A percentile compares a stretch with the other conserved stretches of the same genome.
Evolutionary conservation across 1,284 basidiomycete genomes (phyloP).

Genomic region (Tylopilus sp.): DNA sequence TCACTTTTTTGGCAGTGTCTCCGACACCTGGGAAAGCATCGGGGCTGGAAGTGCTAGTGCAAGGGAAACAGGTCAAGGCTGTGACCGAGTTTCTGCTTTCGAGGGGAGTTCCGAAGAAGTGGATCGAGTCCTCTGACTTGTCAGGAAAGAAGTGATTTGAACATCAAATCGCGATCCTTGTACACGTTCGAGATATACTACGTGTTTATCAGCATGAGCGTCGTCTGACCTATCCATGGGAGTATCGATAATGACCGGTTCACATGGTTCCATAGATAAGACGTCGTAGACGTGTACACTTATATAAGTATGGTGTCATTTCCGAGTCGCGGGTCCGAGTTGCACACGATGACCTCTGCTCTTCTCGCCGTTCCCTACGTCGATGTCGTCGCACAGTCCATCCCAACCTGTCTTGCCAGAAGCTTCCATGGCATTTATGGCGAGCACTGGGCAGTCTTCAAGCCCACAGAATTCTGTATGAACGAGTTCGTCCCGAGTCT

Average conservation of each 20-base stretch:
- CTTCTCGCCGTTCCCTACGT: slow-evolving; percentile 40
- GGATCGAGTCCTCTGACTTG: slow-evolving; percentile 67
- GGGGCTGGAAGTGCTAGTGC: slow-evolving; percentile 79
- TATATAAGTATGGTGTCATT: not conserved
- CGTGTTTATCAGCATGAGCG: too few species aligned
- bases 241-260: not conserved
- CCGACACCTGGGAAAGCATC: slow-evolving; percentile 64
- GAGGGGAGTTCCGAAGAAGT: slow-evolving; percentile 80
- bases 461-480: slow-evolving; percentile 52
- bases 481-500: slow-evolving; percentile 1
- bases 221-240: too few species aligned
- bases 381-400: slow-evolving; percentile 26
- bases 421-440: slow-evolving; percentile 67
- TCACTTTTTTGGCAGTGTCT: slow-evolving; percentile 55
- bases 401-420: slow-evolving; percentile 58
- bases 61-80: slow-evolving; percentile 81
- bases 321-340: not conserved
- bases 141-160: slow-evolving; percentile 31
- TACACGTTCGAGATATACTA: too few species aligned
- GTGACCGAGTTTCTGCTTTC: slow-evolving; percentile 74
- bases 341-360: slow-evolving; percentile 22
- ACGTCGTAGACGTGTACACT: not conserved
- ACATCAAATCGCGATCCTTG: too few species aligned
- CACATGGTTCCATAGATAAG: not conserved
- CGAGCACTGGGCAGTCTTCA: slow-evolving; percentile 58